Conservation (phyloP, 495 filamentous ascomycete genomes). For the Annulohypoxylon nitens region DNA sequence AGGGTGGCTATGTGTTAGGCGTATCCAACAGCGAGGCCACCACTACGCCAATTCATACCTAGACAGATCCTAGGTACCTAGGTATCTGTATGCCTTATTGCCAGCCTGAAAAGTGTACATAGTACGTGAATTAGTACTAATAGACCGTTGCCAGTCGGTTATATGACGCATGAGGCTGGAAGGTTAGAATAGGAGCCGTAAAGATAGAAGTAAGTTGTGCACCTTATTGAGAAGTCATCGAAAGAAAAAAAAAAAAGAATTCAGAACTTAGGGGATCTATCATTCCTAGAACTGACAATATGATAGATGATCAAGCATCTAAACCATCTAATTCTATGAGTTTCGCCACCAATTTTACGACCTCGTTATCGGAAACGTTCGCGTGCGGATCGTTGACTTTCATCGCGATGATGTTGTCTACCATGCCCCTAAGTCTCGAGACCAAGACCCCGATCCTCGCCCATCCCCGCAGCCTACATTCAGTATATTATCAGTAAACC, state of each 20-base stretch:
- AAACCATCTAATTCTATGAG: constrained; percentile 90
- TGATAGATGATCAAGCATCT: constrained; percentile 65
- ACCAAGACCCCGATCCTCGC: constrained; percentile 93
- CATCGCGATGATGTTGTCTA: constrained; percentile 82
- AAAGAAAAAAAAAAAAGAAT: not conserved
- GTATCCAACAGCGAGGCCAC: too few species aligned
- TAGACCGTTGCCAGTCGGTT: too few species aligned
- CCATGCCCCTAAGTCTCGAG: constrained; percentile 82
- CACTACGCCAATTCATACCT: too few species aligned
- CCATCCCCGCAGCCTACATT: constrained; percentile 80
- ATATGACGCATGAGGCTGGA: too few species aligned
- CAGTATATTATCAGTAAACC: not conserved
- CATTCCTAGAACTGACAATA: not conserved
- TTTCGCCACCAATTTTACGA: constrained; percentile 80
- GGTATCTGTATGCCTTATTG: too few species aligned
- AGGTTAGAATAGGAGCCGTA: too few species aligned
- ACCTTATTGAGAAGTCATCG: not conserved
- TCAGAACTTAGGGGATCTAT: constrained; percentile 4
- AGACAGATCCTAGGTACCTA: too few species aligned
- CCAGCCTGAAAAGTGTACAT: too few species aligned
- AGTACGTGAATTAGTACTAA: too few species aligned
- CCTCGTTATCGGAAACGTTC: constrained; percentile 70
- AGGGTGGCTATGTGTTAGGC: too few species aligned
- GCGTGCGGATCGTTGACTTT: constrained; percentile 81
- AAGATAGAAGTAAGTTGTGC: too few species aligned